These are phyloP conservation scores for Arthrobotrys pseudoclavata DNA, from an alignment of 2,329 filamentous ascomycete species.

Conservation along the genomic window DNA sequence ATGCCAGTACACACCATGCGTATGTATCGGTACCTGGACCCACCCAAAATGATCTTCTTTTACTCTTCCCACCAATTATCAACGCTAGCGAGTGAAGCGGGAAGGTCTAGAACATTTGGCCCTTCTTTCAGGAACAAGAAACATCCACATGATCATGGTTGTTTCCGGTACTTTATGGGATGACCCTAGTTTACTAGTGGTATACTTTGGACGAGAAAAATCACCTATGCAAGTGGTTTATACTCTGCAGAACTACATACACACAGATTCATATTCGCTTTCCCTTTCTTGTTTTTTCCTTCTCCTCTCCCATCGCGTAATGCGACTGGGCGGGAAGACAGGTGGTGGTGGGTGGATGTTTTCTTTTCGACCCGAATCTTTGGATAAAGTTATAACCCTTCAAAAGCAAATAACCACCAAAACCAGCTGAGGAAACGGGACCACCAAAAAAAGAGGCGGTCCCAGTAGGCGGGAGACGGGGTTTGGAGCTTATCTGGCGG, in stretches of 20 bases:
- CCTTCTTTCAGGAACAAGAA: neutral
- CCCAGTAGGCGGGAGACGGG: conserved; percentile 49
- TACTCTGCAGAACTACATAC: no score
- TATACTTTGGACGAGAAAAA: no score
- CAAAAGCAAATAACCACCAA: conserved; percentile 24
- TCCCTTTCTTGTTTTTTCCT: neutral
- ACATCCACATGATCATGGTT: conserved; percentile 3
- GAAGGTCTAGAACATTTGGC: neutral
- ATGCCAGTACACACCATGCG: no score
- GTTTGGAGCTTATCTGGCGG: conserved; percentile 2
- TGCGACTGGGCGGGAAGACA: neutral
- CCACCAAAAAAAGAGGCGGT: conserved; percentile 3
- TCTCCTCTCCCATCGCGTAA: neutral
- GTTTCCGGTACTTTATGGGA: no score
- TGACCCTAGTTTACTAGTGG: no score
- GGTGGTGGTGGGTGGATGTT: neutral
- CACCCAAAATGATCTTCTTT: neutral
- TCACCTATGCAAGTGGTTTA: no score
- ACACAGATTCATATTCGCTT: no score
- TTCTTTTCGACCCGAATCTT: conserved; percentile 18
- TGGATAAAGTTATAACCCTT: conserved; percentile 44
- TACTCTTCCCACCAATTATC: neutral
- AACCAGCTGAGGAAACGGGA: no score
- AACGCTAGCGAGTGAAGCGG: neutral
- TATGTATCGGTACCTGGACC: neutral